Base-by-base conservation (phyloP, 108 stramenopile species). In the Skeletonema grethae region DNA sequence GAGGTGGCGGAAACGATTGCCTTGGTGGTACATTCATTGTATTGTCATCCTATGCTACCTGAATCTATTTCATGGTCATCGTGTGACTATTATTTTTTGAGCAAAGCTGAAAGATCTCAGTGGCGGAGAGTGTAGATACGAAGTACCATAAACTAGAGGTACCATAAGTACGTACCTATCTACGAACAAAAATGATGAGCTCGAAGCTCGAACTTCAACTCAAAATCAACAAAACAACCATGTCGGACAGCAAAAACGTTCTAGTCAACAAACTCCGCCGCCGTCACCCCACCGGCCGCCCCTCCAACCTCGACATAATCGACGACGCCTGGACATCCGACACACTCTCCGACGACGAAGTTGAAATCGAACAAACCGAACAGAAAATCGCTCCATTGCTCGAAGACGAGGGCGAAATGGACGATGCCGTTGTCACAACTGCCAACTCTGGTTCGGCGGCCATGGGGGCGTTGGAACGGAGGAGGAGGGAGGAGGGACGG, bases 301-400 rank as follows among this genome's bases (percentile, higher is more conserved):
- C 87, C 29, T 82, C 85, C 39, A 83, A 82, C 36, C 74, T 90
- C 48, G 88, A 89, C 59, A 68, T 92, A 12, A 85, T 90, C 34
- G 94, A 95, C 70, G 90, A 92, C 59, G 75, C 84, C 0, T 95
- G 90, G 90, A 88, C 85, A 7, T 63, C 84, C 31, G 90, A 92
- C 65, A 81, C 57, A 11, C 70, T 95, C 11, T 78, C 73, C 43
- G 94, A 95, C 63, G 94, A 95, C 57, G 91, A 92, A 57, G 69
- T 95, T 12, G 88, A 90, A n/a, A 75, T 85, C 4, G 63, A 60
- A 39, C 70, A 72, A 57, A 77, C 81, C 22, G 94, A 95, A 65
- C 76, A 80, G 4, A 80, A 77, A 13, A 82, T 92, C 22, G 87
- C 89, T 2, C 81, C 79, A 13, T 36, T 90, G 0, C 70, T 95